Conservation (phyloP, 441 rosid genomes). For the Croton setiger region DNA sequence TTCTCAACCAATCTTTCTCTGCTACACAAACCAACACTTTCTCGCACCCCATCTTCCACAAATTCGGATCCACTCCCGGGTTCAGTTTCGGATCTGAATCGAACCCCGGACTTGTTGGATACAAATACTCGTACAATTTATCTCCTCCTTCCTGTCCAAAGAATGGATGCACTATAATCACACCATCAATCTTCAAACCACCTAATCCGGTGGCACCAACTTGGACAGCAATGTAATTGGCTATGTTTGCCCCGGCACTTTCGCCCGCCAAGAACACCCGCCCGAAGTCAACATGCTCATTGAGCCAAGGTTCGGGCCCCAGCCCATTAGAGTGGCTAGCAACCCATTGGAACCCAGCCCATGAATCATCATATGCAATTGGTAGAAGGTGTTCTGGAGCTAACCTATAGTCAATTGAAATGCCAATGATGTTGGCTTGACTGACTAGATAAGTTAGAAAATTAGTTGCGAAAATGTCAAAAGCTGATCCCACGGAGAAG, state of each 20-base stretch:
- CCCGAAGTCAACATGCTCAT: constrained; percentile 22
- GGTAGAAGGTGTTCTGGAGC: constrained; percentile 40
- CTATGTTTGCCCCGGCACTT: constrained; percentile 47
- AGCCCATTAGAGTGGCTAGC: constrained; percentile 27
- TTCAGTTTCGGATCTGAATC: constrained; percentile 39
- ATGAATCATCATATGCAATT: constrained; percentile 33
- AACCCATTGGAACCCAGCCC: constrained; percentile 36
- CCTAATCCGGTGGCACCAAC: constrained; percentile 23
- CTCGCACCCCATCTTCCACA: constrained; percentile 21
- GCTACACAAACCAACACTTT: constrained; percentile 45
- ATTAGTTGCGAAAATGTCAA: constrained; percentile 1
- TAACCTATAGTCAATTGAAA: constrained; percentile 32
- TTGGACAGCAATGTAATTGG: constrained; percentile 31
- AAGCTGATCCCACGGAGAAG: constrained; percentile 33
- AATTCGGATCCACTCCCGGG: constrained; percentile 38
- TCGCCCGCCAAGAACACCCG: constrained; percentile 34
- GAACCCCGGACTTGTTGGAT: constrained; percentile 33
- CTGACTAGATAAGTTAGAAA: constrained; percentile 18
- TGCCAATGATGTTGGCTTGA: constrained; percentile 21
- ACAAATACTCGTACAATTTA: constrained; percentile 30
- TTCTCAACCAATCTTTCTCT: constrained; percentile 35
- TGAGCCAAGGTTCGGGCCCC: constrained; percentile 30
- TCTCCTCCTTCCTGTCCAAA: constrained; percentile 39
- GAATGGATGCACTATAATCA: constrained; percentile 40
- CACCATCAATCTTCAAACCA: constrained; percentile 27